Evolutionary conservation across 768 basidiomycete species (phyloP), one percentile per base, ranked within the genome.

Genomic region (Lyophyllum shimeji): DNA sequence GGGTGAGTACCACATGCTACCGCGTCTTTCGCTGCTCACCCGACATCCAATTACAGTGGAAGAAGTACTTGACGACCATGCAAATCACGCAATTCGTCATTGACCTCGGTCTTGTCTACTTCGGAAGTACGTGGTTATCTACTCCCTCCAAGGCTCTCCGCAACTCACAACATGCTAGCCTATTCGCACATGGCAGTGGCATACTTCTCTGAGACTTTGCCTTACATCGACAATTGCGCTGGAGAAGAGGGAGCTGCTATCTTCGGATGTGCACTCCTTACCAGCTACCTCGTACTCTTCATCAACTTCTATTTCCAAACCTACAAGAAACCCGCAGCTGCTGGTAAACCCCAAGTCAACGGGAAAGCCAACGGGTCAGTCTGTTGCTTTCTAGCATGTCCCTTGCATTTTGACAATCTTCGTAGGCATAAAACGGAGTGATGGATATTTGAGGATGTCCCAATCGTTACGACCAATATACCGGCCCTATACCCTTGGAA

Each of bases 71-170:
- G 59, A 99, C 97, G 39, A 85, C 82, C 23, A 89, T 99, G 88
- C 97, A 99, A 76, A 99, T 99, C 65, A 81, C 81, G 21, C 97
- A 99, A 74, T 99, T 98, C 70, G 73, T 98, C 60, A 86, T 98
- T 67, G 96, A 99, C 74, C 75, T 99, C 18, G 82, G 82, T 71
- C 75, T 90, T 54, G 92, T 95, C 59, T 98, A 97, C 80, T 97
- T 95, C 63, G 97, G 93, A 67, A 95, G 95, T 93, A 68, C 64
- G 95, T 87, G 7, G 5, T 11, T 53, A 7, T 37, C 49, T 18
- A 25, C 17, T 31, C 54, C 25, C 37, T 1, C 57, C 7, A 8
- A 21, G 11, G 12, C 13, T 53, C 17, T 49, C 21, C 18, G 4
- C 51, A 15, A 23, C 21, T 46, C 57, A 56, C 59, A 39, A 47